Evolutionary conservation across 2,329 filamentous ascomycete genomes (phyloP).

Genomic region (Nothophaeocryptopus gaeumannii): DNA sequence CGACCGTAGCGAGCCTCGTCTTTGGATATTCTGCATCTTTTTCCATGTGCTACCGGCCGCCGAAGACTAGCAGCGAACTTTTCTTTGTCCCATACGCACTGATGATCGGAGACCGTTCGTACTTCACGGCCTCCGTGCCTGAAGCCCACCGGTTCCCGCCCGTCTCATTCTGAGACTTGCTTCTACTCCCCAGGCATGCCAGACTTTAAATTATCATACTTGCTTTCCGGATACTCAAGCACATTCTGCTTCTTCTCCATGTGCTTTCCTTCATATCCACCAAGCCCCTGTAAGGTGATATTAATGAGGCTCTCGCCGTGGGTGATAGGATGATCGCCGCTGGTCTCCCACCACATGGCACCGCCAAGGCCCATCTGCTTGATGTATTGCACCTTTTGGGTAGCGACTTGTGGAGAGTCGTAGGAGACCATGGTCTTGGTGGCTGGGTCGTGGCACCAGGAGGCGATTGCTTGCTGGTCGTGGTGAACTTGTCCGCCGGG

Average conservation of each 20-base stretch:
- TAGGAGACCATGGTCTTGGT: constrained; percentile 72
- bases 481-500: constrained; percentile 61
- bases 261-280: constrained; percentile 38
- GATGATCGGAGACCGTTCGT: no score
- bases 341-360: constrained; percentile 95
- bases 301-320: constrained; percentile 58
- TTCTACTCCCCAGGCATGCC: constrained; percentile 40
- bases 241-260: constrained; percentile 50
- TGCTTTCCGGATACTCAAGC: constrained; percentile 51
- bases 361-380: constrained; percentile 66
- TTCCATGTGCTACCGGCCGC: no score
- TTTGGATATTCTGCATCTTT: no score
- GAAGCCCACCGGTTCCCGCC: no score
- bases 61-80: no score
- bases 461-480: constrained; percentile 65
- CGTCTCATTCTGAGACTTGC: no score
- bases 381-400: constrained; percentile 68
- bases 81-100: no score
- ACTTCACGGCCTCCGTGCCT: no score
- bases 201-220: constrained; percentile 53
- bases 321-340: constrained; percentile 63
- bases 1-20: no score
- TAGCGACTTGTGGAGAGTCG: constrained; percentile 63
- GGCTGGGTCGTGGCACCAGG: constrained; percentile 69
- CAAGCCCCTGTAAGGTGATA: constrained; percentile 40